Evolutionary conservation across 2,329 filamentous ascomycete genomes (phyloP).

Genomic region (Chalara sp.): DNA sequence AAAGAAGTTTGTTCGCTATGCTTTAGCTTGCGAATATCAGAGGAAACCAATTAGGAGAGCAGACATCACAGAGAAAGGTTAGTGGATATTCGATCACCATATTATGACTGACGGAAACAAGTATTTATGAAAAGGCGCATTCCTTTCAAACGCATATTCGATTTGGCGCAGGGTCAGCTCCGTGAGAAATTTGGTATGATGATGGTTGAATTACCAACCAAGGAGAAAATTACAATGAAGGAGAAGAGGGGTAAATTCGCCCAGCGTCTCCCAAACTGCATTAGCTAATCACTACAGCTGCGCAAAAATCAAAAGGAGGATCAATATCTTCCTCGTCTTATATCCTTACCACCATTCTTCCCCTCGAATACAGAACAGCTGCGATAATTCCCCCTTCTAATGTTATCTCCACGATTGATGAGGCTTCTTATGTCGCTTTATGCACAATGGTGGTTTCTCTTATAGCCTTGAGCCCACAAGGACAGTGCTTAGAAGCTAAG

Average conservation of each 20-base stretch:
- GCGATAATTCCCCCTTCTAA: slow-evolving; percentile 62
- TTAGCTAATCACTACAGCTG: slow-evolving; percentile 14
- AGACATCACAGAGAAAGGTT: slow-evolving; percentile 58
- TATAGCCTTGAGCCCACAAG: slow-evolving; percentile 63
- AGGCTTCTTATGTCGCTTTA: slow-evolving; percentile 75
- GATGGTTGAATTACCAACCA: slow-evolving; percentile 72
- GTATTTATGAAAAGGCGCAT: slow-evolving; percentile 43
- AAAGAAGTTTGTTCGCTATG: slow-evolving; percentile 64
- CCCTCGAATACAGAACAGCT: slow-evolving; percentile 57
- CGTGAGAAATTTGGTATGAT: slow-evolving; percentile 81
- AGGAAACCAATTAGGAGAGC: slow-evolving; percentile 52
- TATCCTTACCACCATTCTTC: slow-evolving; percentile 69
- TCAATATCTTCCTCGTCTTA: slow-evolving; percentile 59
- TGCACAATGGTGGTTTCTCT: slow-evolving; percentile 75
- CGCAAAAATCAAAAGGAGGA: slow-evolving; percentile 38
- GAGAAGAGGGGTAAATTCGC: slow-evolving; percentile 61
- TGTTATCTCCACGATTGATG: slow-evolving; percentile 56
- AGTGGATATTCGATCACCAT: not conserved
- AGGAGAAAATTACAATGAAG: slow-evolving; percentile 74
- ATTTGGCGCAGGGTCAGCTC: slow-evolving; percentile 66
- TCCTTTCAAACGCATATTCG: slow-evolving; percentile 72
- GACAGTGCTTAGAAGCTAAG: slow-evolving; percentile 68
- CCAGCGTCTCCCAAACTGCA: not conserved
- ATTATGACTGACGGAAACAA: slow-evolving; percentile 6
- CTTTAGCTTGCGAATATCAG: slow-evolving; percentile 59